Conservation (phyloP, 139 green algal genomes). For the Ettlia oleoabundans region DNA sequence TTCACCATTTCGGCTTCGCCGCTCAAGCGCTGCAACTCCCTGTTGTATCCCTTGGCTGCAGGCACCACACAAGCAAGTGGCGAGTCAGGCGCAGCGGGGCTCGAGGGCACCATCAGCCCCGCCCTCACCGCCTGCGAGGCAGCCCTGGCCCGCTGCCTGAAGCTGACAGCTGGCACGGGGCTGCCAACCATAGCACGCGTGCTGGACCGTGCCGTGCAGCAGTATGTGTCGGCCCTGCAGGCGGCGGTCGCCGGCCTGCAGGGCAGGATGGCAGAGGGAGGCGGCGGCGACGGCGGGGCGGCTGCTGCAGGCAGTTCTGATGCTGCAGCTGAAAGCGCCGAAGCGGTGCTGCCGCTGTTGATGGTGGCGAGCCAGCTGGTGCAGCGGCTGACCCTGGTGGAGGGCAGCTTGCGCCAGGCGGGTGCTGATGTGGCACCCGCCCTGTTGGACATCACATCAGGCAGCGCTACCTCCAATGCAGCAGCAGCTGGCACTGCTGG, state of each 20-base stretch:
- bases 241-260: slow-evolving; percentile 1
- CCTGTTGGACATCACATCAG: slow-evolving; percentile 37
- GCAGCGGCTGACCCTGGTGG: slow-evolving; percentile 42
- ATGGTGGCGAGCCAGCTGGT: slow-evolving; percentile 44
- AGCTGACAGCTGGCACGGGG: slow-evolving; percentile 66
- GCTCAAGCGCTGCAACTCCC: too few relatives aligned
- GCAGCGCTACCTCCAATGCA: background rate
- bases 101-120: slow-evolving; percentile 4
- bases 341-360: slow-evolving; percentile 65
- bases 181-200: slow-evolving; percentile 60
- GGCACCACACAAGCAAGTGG: background rate
- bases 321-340: background rate
- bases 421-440: background rate
- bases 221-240: slow-evolving; percentile 48
- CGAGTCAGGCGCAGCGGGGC: background rate
- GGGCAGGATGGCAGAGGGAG: background rate
- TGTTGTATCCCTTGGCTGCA: background rate
- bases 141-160: slow-evolving; percentile 58
- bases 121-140: slow-evolving; percentile 38
- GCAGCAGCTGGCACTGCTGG: background rate
- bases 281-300: slow-evolving; percentile 43
- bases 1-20: too few relatives aligned
- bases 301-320: too few relatives aligned
- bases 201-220: slow-evolving; percentile 59
- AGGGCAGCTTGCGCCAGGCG: slow-evolving; percentile 41